Percentiles rank a stretch among this genome's conserved stretches.
Conservation (phyloP, 345 rosid species). For the Aquilaria sinensis region DNA sequence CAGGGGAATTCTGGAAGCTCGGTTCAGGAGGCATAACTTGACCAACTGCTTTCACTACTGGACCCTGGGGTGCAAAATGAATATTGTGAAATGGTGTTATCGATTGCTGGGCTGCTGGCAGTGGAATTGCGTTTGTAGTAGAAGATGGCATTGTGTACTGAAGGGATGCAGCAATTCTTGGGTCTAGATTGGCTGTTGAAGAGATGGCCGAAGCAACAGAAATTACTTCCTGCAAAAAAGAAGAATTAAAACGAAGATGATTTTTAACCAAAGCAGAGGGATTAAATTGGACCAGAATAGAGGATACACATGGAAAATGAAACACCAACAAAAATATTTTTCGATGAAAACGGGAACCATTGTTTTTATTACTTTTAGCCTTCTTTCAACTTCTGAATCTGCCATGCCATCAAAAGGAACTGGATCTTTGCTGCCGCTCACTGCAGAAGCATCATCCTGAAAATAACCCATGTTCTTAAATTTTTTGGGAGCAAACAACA, state of each 20-base stretch:
- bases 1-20: slow-evolving; percentile 87
- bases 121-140: slow-evolving; percentile 32
- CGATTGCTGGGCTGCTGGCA: slow-evolving; percentile 43
- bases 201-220: slow-evolving; percentile 53
- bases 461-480: neutral
- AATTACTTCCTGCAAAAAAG: slow-evolving; percentile 31
- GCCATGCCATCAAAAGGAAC: slow-evolving; percentile 80
- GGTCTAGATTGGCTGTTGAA: slow-evolving; percentile 55
- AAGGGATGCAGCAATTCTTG: slow-evolving; percentile 52
- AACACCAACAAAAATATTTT: no score
- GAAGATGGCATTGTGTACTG: slow-evolving; percentile 62
- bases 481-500: slow-evolving; percentile 15
- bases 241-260: neutral
- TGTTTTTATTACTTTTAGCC: slow-evolving; percentile 53
- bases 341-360: no score
- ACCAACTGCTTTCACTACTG: slow-evolving; percentile 52
- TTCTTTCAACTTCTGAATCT: slow-evolving; percentile 81
- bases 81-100: slow-evolving; percentile 37
- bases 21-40: slow-evolving; percentile 51
- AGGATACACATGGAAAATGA: neutral
- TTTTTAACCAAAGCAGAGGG: no score
- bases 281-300: slow-evolving; percentile 1
- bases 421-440: slow-evolving; percentile 65
- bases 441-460: slow-evolving; percentile 70
- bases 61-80: slow-evolving; percentile 49